A percentile compares a stretch with the other conserved stretches of the same genome.
Evolutionary conservation across 164 flowering plant species (phyloP).

Genomic region (Saururus chinensis): DNA sequence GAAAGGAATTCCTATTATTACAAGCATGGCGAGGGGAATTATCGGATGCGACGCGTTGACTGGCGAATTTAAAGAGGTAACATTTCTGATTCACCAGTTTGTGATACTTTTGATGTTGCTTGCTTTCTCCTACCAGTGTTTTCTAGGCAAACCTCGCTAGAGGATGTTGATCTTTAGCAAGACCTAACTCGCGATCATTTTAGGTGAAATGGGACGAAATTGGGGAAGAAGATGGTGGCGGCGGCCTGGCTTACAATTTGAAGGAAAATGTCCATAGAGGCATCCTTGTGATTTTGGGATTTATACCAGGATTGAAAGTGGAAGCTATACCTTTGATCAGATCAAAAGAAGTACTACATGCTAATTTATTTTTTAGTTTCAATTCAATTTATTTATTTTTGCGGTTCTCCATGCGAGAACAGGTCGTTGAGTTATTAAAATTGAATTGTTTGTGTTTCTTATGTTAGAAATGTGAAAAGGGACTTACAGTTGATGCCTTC

Average conservation of each 20-base stretch:
- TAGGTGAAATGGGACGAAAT: constrained; percentile 30
- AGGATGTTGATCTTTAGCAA: too few species aligned
- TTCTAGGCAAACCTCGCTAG: not conserved
- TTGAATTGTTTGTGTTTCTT: not conserved
- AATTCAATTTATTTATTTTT: not conserved
- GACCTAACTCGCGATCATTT: not conserved
- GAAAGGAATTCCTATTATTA: constrained; percentile 30
- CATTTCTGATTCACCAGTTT: not conserved
- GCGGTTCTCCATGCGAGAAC: not conserved
- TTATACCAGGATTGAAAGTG: constrained; percentile 61
- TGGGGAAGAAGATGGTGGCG: constrained; percentile 1
- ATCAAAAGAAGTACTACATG: constrained; percentile 13
- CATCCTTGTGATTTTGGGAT: constrained; percentile 46
- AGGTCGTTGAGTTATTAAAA: not conserved
- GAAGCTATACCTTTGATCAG: constrained; percentile 29
- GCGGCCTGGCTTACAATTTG: not conserved
- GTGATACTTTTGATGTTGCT: too few species aligned
- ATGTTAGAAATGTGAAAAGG: constrained; percentile 17
- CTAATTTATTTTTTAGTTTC: not conserved
- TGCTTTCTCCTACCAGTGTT: not conserved
- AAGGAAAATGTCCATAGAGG: constrained; percentile 17
- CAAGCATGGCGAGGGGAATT: constrained; percentile 35
- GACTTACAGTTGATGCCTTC: constrained; percentile 29
- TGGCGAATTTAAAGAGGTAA: constrained; percentile 47
- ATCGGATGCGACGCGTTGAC: constrained; percentile 47